These are phyloP conservation scores for Oehlia diaphana DNA, from an alignment of 192 early-diverging fungal genomes.

Conservation along the genomic window DNA sequence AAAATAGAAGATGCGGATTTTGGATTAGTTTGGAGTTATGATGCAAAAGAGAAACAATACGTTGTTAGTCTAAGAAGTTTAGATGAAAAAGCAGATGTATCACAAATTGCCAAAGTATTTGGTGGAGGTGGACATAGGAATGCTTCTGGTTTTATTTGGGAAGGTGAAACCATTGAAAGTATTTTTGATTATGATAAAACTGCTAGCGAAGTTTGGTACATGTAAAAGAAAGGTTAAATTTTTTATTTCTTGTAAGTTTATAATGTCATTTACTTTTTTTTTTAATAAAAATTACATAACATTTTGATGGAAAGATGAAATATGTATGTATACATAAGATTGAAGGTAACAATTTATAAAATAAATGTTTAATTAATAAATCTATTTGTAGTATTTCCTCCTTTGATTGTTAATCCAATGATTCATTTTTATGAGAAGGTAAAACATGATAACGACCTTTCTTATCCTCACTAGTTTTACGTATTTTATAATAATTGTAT, in stretches of 20 bases:
- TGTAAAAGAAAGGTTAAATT: background rate
- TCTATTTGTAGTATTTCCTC: too few relatives aligned
- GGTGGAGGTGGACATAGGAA: conserved; percentile 19
- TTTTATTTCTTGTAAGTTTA: too few relatives aligned
- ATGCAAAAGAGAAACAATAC: background rate
- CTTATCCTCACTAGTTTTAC: background rate
- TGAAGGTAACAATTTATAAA: too few relatives aligned
- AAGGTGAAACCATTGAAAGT: background rate
- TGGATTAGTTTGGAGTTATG: conserved; percentile 4
- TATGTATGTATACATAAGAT: too few relatives aligned
- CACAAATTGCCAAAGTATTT: conserved; percentile 14
- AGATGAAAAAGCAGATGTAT: conserved; percentile 18
- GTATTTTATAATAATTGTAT: conserved; percentile 32
- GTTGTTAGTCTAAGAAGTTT: conserved; percentile 14
- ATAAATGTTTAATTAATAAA: too few relatives aligned
- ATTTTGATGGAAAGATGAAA: too few relatives aligned
- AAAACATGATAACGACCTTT: conserved; percentile 16
- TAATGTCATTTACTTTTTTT: too few relatives aligned
- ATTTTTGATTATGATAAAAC: background rate
- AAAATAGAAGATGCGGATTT: conserved; percentile 3
- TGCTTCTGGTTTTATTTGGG: conserved; percentile 17
- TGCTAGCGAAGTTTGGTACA: background rate
- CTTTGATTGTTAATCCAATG: background rate
- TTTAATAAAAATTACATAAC: too few relatives aligned
- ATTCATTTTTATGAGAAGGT: conserved; percentile 8